A percentile compares a stretch with the other conserved stretches of the same genome.
phyloP scores from a whole-genome alignment of 805 yeast species.

The Lachancea sp. region DNA sequence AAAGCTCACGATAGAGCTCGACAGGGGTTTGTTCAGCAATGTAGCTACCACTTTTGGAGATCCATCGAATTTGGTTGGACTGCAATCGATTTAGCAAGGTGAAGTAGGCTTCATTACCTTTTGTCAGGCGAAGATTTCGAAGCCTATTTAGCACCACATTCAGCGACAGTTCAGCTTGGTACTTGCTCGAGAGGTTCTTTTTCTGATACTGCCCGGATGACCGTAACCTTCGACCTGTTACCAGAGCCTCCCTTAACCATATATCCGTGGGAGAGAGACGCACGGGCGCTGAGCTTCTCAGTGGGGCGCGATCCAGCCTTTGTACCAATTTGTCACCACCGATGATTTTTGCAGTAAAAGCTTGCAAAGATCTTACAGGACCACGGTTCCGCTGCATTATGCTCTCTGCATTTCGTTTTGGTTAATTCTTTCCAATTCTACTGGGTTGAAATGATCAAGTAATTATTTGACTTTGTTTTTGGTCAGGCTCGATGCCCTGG shows the following conservation, averaged over 20 bases:
- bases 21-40: slow-evolving; percentile 13
- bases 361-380: background rate
- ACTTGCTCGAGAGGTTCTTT: no score
- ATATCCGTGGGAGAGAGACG: slow-evolving; percentile 11
- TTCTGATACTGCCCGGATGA: no score
- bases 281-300: background rate
- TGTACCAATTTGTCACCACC: slow-evolving; percentile 5
- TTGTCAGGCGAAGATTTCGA: slow-evolving; percentile 18
- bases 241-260: slow-evolving; percentile 18
- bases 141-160: slow-evolving; percentile 19
- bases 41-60: slow-evolving; percentile 11
- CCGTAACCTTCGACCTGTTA: background rate
- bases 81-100: slow-evolving; percentile 19
- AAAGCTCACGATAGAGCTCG: slow-evolving; percentile 24
- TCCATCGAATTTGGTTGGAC: slow-evolving; percentile 20
- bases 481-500: no score
- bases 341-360: slow-evolving; percentile 1
- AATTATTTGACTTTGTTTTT: no score
- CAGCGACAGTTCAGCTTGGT: slow-evolving; percentile 6
- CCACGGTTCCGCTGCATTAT: background rate
- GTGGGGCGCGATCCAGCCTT: background rate
- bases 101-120: slow-evolving; percentile 17
- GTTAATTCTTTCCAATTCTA: background rate
- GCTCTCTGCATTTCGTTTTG: background rate
- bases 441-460: no score